Evolutionary conservation across 371 early-diverging fungal species (phyloP), one percentile per base, ranked within the genome.

Genomic region (Mortierella sp.): DNA sequence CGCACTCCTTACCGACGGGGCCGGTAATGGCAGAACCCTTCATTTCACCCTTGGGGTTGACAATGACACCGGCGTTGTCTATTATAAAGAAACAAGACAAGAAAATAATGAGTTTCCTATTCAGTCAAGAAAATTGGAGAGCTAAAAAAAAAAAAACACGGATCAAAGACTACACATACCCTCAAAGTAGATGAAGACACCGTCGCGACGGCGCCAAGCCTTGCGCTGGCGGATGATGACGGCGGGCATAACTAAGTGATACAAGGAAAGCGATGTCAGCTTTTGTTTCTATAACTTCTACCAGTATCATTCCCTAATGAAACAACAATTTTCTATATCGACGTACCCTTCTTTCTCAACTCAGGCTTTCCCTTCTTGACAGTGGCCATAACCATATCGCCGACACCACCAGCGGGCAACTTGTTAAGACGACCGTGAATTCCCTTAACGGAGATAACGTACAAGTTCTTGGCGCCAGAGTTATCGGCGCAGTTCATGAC

Each of bases 301-400:
- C n/a, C n/a, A n/a, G 40, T 28, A 28, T 12, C 12, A 53, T 5
- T 26, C 26, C 3, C 7, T 53, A 26, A 53, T 29, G 26, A 53
- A 12, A 28, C 23, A 26, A 53, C 23, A 4, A n/a, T 23, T 13
- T 0, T 12, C 28, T 7, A 53, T 4, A 53, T 64, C 56, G 22
- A 76, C 84, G 57, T 83, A 93, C 93, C 96, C 93, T 99, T 99
- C 96, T 99, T 99, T 88, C 99, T 92, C 86, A 99, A 92, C 86
- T 99, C 99, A 70, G 99, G 99, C 94, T 99, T 99, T 84, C 99
- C 99, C 96, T 99, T 99, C 93, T 99, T 98, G 88, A 99, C 99
- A 71, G 99, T 97, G 79, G 98, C 97, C 74, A 99, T 93, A 69
- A 99, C 93, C 96, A 99, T 98, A 93, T 99, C 99, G 87, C 99